Percentiles rank a stretch among this genome's conserved stretches.
These are phyloP conservation scores for Myochromella boudieri DNA, from an alignment of 768 basidiomycete genomes.

Conservation along the genomic window DNA sequence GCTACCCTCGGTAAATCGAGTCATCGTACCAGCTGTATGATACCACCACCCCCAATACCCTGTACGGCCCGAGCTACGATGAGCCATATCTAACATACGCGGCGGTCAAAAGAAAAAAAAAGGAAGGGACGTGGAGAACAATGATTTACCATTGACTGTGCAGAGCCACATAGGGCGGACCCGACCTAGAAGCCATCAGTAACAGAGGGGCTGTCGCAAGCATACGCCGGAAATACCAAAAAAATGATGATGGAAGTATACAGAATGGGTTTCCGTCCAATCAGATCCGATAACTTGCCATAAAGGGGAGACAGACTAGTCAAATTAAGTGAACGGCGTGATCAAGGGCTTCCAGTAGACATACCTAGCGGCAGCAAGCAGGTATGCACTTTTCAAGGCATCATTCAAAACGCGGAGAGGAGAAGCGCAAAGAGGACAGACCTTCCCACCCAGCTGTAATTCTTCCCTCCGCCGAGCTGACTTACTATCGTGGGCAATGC, in stretches of 20 bases:
- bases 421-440: slow-evolving; percentile 22
- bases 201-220: neutral
- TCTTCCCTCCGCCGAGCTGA: slow-evolving; percentile 60
- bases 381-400: slow-evolving; percentile 56
- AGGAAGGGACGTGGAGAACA: neutral
- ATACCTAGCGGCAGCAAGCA: slow-evolving; percentile 61
- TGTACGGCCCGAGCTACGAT: slow-evolving; percentile 77
- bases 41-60: slow-evolving; percentile 82
- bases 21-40: slow-evolving; percentile 59
- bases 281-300: slow-evolving; percentile 71
- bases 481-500: slow-evolving; percentile 74
- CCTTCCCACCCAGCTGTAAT: slow-evolving; percentile 78
- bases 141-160: slow-evolving; percentile 58
- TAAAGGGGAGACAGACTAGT: slow-evolving; percentile 66
- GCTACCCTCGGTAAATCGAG: neutral
- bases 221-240: slow-evolving; percentile 42
- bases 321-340: neutral
- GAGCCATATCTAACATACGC: slow-evolving; percentile 65
- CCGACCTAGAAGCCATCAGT: slow-evolving; percentile 48
- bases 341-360: slow-evolving; percentile 1
- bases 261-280: slow-evolving; percentile 64
- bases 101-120: neutral
- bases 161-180: slow-evolving; percentile 80
- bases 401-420: neutral
- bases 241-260: slow-evolving; percentile 67